These are phyloP conservation scores for Fusarium sp. DNA, from an alignment of 2,329 filamentous ascomycete species.

Conservation along the genomic window DNA sequence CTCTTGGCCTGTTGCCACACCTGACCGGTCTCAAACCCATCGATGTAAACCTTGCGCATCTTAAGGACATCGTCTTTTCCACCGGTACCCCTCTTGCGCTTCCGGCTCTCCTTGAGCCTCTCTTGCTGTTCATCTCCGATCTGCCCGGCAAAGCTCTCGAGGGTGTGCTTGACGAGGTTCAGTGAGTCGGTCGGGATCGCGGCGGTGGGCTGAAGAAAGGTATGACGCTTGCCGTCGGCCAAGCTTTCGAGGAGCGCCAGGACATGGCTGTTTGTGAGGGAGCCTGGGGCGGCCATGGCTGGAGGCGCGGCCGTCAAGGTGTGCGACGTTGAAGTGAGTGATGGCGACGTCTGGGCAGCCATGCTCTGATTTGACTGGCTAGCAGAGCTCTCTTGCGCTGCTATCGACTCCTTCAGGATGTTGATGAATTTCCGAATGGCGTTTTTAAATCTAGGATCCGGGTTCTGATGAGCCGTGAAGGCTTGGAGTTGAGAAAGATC, in stretches of 20 bases:
- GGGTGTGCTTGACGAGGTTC: conserved; percentile 79
- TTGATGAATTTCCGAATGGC: not conserved
- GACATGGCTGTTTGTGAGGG: conserved; percentile 50
- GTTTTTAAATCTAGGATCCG: not conserved
- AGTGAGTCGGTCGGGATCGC: conserved; percentile 76
- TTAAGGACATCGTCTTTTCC: conserved; percentile 70
- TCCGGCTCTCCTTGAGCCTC: conserved; percentile 76
- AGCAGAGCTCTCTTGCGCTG: conserved; percentile 30
- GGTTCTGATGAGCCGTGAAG: conserved; percentile 8
- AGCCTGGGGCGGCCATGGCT: conserved; percentile 53
- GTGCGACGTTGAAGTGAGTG: conserved; percentile 72
- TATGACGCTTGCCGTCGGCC: conserved; percentile 70
- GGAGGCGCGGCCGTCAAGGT: conserved; percentile 66
- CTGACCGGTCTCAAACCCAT: conserved; percentile 88
- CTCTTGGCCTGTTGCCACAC: conserved; percentile 94
- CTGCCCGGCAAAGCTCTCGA: conserved; percentile 81
- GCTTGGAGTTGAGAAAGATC: conserved; percentile 30
- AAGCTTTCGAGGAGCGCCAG: conserved; percentile 68
- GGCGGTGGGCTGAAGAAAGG: conserved; percentile 79
- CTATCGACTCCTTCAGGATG: not conserved
- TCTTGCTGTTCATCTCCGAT: conserved; percentile 78
- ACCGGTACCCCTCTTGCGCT: conserved; percentile 75
- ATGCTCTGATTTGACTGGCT: conserved; percentile 42
- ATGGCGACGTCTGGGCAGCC: conserved; percentile 62
- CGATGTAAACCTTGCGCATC: conserved; percentile 83